These are phyloP conservation scores for Zea luxurians DNA, from an alignment of 176 grass and related monocot species.

Conservation along the genomic window DNA sequence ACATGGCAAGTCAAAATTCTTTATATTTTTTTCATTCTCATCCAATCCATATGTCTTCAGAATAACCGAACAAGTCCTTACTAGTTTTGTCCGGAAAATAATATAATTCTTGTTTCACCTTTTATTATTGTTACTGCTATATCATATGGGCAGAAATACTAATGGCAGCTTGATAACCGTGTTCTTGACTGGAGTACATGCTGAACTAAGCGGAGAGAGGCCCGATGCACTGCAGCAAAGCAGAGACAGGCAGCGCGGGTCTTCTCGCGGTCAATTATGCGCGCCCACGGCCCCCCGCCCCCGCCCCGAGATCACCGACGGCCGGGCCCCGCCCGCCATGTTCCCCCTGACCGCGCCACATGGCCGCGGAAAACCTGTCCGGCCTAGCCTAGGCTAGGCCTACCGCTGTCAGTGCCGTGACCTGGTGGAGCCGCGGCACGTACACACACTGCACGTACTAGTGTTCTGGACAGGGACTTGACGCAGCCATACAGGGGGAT, in stretches of 20 bases:
- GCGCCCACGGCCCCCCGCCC: neutral
- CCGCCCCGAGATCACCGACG: slow-evolving; percentile 25
- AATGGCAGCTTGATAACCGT: neutral
- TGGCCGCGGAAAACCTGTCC: slow-evolving; percentile 31
- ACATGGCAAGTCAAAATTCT: no score
- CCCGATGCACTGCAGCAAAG: slow-evolving; percentile 23
- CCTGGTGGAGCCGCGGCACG: neutral
- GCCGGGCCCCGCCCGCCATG: neutral
- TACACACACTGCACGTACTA: neutral
- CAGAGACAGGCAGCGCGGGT: slow-evolving; percentile 19
- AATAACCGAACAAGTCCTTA: no score
- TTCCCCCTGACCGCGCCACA: slow-evolving; percentile 23
- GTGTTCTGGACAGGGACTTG: no score
- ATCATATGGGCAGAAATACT: neutral
- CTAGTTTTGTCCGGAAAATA: neutral
- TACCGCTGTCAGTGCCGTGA: neutral
- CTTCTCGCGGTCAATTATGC: neutral
- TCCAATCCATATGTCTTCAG: no score
- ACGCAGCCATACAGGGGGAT: no score
- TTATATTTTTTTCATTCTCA: no score
- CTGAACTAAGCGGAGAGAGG: neutral
- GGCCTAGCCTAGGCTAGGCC: neutral
- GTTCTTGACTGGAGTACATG: neutral
- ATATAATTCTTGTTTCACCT: neutral
- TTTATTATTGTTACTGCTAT: no score